These are phyloP conservation scores for Beauveria caledonica DNA, from an alignment of 2,329 filamentous ascomycete species.

Conservation along the genomic window DNA sequence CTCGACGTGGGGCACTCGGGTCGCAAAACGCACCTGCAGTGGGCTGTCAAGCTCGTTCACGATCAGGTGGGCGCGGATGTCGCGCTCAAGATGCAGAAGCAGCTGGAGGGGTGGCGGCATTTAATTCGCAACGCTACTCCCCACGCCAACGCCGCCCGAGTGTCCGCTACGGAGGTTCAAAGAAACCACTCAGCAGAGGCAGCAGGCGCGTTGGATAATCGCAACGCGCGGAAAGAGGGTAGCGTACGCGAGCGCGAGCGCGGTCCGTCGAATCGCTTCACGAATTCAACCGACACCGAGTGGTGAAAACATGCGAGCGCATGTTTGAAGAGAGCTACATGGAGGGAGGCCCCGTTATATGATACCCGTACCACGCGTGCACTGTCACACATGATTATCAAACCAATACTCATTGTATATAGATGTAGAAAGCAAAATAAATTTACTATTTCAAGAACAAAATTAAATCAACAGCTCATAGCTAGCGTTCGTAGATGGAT, in stretches of 20 bases:
- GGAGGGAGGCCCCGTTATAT: background rate
- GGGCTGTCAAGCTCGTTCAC: constrained; percentile 22
- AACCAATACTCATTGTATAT: background rate
- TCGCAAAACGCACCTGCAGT: constrained; percentile 22
- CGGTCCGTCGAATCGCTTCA: background rate
- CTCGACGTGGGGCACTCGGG: constrained; percentile 26
- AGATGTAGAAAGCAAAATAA: background rate
- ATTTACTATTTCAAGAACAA: background rate
- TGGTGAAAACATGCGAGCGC: no score
- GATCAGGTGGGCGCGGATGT: constrained; percentile 15
- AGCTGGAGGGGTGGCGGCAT: constrained; percentile 20
- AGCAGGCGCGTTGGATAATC: background rate
- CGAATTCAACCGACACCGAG: background rate
- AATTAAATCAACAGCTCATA: background rate
- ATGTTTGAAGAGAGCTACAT: background rate
- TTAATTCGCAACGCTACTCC: constrained; percentile 10
- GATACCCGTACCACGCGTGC: background rate
- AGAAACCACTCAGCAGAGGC: background rate
- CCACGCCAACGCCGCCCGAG: background rate
- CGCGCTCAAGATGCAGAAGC: constrained; percentile 14
- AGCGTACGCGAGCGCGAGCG: background rate
- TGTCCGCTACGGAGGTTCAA: background rate
- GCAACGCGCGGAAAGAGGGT: background rate
- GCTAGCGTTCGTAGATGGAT: background rate
- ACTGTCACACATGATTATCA: background rate